Base-by-base conservation (phyloP, 2,329 filamentous ascomycete genomes). In the Claviceps pazoutovae region DNA sequence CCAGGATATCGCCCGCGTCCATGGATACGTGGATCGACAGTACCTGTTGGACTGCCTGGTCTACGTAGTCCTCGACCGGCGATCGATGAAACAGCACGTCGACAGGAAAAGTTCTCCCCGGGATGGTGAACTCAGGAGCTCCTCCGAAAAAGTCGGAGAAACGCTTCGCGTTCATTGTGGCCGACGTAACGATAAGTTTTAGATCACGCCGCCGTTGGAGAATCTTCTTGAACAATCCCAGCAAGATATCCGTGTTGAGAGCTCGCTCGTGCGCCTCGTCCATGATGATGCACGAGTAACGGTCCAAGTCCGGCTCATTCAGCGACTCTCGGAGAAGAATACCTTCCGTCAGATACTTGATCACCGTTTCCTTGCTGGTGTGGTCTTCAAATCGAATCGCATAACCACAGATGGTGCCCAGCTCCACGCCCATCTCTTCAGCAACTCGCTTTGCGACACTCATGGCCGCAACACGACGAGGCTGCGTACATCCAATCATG, bases 291-390 rank as follows among this genome's bases (percentile, higher is more conserved):
- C 90, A 96, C 14, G 91, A 95, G 65, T 98, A 98, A 57, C 88
- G 87, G 66, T 97, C 93, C 46, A 98, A 74, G 65, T 98, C 91
- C 6, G 85, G 81, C 66, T 97, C 91, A 54, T 89, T 90, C 11
- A 98, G 75, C 5, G 89, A 96, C 63, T 98, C 94, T 70, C 93
- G 80, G 36, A 98, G 77, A 45, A 98, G 72, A 21, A 98, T 88
- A 72, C 93, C 93, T 62, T 98, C 94, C 0, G 93, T 98, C 90
- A 98, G 96, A 67, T 98, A 98, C 69, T 98, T 98, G 71, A 98
- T 97, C 54, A 84, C 76, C 0, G 93, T 98, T 53, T 97, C 86
- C 59, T 89, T 88, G 72, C 88, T 95, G 1, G 93, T 98, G 67
- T 90, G 96, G 65, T 98, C 94, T 64, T 98, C 93, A 61, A 98